Evolutionary conservation across 2,329 filamentous ascomycete species (phyloP).

Genomic region (Aspergillus ruber): DNA sequence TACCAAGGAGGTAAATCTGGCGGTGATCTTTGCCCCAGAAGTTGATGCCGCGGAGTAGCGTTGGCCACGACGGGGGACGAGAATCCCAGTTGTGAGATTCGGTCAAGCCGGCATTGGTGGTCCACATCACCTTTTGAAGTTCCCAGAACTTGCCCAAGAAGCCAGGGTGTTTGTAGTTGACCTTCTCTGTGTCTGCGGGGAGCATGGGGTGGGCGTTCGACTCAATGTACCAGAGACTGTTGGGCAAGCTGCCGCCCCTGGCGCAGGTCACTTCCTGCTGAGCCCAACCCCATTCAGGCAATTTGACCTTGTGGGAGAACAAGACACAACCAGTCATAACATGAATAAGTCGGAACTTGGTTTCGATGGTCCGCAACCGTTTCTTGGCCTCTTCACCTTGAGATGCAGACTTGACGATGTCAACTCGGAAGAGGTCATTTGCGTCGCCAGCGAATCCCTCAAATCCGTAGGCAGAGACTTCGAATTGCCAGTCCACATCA

Average conservation of each 20-base stretch:
- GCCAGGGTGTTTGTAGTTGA: constrained; percentile 89
- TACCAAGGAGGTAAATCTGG: constrained; percentile 94
- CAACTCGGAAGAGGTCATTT: constrained; percentile 90
- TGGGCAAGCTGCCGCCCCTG: constrained; percentile 80
- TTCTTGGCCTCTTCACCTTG: constrained; percentile 71
- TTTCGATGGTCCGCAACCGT: constrained; percentile 85
- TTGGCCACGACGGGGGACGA: constrained; percentile 85
- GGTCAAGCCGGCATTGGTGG: constrained; percentile 88
- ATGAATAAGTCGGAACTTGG: constrained; percentile 92
- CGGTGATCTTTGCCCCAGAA: constrained; percentile 95
- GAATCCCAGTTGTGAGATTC: constrained; percentile 99
- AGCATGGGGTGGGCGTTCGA: constrained; percentile 78
- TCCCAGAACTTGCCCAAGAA: constrained; percentile 99
- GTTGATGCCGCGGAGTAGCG: constrained; percentile 91
- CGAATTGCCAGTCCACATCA: constrained; percentile 89
- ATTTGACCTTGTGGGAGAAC: constrained; percentile 98
- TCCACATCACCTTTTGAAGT: constrained; percentile 98
- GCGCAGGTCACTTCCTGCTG: constrained; percentile 99
- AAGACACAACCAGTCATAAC: constrained; percentile 94
- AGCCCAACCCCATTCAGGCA: constrained; percentile 95
- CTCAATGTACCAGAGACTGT: constrained; percentile 96
- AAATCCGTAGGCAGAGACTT: constrained; percentile 94
- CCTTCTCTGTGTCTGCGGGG: constrained; percentile 71
- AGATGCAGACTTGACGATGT: constrained; percentile 88
- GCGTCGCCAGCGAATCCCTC: constrained; percentile 95